A percentile compares a stretch with the other conserved stretches of the same genome.
phyloP scores from a whole-genome alignment of 352 stramenopile genomes.

The Globisporangium cederbergense region DNA sequence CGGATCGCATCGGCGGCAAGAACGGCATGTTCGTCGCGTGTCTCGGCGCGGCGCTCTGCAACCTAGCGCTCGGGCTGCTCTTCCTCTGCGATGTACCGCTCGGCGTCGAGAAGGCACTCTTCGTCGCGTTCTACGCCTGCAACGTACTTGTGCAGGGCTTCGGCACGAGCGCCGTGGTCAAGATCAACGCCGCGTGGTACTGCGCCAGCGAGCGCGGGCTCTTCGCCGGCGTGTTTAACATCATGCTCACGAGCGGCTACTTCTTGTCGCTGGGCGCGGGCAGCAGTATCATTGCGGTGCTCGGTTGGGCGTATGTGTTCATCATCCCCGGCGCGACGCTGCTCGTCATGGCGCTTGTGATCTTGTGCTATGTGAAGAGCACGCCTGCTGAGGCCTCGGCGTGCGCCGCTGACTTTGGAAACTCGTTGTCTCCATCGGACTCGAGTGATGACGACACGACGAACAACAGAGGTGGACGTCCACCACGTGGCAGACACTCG shows the following conservation, averaged over 20 bases:
- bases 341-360: slow-evolving; percentile 50
- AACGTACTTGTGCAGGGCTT: slow-evolving; percentile 77
- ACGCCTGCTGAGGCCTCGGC: slow-evolving; percentile 45
- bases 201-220: slow-evolving; percentile 52
- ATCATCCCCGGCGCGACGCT: slow-evolving; percentile 53
- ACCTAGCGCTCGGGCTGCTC: slow-evolving; percentile 49
- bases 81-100: slow-evolving; percentile 42
- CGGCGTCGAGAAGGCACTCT: slow-evolving; percentile 34
- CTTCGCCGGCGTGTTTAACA: slow-evolving; percentile 76
- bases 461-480: slow-evolving; percentile 10
- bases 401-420: slow-evolving; percentile 23
- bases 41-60: slow-evolving; percentile 56
- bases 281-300: slow-evolving; percentile 51
- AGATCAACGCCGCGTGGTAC: slow-evolving; percentile 82
- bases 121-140: slow-evolving; percentile 55
- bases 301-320: slow-evolving; percentile 74
- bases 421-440: slow-evolving; percentile 12
- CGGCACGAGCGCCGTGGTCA: slow-evolving; percentile 80
- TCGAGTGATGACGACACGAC: slow-evolving; percentile 7
- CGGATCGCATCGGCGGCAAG: slow-evolving; percentile 63
- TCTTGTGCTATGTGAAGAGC: slow-evolving; percentile 54
- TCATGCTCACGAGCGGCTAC: slow-evolving; percentile 74
- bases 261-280: slow-evolving; percentile 66
- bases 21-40: slow-evolving; percentile 74
- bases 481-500: background rate